A percentile compares a stretch with the other conserved stretches of the same genome.
Evolutionary conservation across 164 flowering plant genomes (phyloP).

Genomic region (Vitis labrusca): DNA sequence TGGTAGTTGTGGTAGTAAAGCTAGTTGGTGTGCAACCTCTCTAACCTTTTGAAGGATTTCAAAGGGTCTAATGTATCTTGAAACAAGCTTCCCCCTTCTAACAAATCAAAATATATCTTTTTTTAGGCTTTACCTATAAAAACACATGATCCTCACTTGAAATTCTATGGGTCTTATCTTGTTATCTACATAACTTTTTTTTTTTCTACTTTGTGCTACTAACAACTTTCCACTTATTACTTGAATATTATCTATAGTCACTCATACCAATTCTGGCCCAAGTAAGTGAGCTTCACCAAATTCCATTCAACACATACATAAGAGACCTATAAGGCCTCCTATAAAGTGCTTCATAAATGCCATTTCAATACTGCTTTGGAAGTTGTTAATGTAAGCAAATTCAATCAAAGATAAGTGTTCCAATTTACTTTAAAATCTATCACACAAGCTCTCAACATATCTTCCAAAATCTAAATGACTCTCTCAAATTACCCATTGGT

Average conservation of each 20-base stretch:
- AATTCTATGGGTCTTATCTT: background rate
- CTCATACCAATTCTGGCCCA: background rate
- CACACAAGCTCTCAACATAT: too few relatives aligned
- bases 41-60: too few relatives aligned
- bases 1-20: too few relatives aligned
- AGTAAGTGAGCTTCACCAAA: background rate
- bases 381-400: too few relatives aligned
- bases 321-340: too few relatives aligned
- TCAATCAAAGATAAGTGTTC: background rate
- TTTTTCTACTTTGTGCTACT: background rate
- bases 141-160: conserved; percentile 2
- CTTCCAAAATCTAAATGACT: too few relatives aligned
- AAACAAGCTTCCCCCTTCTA: conserved; percentile 3
- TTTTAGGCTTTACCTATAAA: background rate
- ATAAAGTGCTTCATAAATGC: too few relatives aligned
- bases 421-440: background rate
- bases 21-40: too few relatives aligned
- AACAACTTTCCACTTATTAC: background rate
- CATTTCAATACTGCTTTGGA: too few relatives aligned
- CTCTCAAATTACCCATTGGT: too few relatives aligned
- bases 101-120: conserved; percentile 3
- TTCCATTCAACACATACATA: conserved; percentile 14
- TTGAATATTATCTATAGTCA: conserved; percentile 3
- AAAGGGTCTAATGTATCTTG: too few relatives aligned
- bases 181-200: conserved; percentile 3